A percentile compares a stretch with the other conserved stretches of the same genome.
phyloP scores from a whole-genome alignment of 768 basidiomycete genomes.

The Lactifluus piperatus region DNA sequence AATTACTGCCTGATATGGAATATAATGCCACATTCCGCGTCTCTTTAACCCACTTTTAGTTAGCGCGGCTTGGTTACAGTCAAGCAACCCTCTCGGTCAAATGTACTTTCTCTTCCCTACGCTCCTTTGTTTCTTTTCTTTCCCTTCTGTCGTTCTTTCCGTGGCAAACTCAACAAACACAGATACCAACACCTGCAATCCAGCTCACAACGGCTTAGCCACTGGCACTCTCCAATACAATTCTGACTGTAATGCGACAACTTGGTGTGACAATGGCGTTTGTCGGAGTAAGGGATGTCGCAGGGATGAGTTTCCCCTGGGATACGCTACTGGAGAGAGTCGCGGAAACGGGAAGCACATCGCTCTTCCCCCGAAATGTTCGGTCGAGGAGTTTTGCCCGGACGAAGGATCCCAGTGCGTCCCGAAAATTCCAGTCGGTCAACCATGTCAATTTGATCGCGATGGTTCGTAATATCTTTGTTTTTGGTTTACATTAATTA shows the following conservation, averaged over 20 bases:
- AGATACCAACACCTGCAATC: constrained; percentile 41
- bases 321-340: constrained; percentile 34
- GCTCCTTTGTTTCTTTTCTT: constrained; percentile 43
- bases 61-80: too few species aligned
- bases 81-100: too few species aligned
- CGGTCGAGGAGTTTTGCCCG: constrained; percentile 63
- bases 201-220: constrained; percentile 57
- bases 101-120: constrained; percentile 35
- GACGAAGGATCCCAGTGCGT: constrained; percentile 74
- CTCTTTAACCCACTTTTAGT: too few species aligned
- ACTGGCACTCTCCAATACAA: constrained; percentile 72
- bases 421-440: constrained; percentile 47
- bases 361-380: constrained; percentile 52
- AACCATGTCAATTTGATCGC: constrained; percentile 75
- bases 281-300: constrained; percentile 67
- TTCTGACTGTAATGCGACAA: constrained; percentile 65
- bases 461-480: constrained; percentile 46
- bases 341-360: constrained; percentile 17
- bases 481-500: neutral
- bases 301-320: constrained; percentile 69
- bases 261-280: constrained; percentile 49
- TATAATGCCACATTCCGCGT: neutral
- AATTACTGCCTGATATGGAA: neutral
- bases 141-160: constrained; percentile 19
- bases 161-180: constrained; percentile 30